Evolutionary conservation across 2,329 filamentous ascomycete species (phyloP), one percentile per base, ranked within the genome.

Genomic region (Onygena corvina): DNA sequence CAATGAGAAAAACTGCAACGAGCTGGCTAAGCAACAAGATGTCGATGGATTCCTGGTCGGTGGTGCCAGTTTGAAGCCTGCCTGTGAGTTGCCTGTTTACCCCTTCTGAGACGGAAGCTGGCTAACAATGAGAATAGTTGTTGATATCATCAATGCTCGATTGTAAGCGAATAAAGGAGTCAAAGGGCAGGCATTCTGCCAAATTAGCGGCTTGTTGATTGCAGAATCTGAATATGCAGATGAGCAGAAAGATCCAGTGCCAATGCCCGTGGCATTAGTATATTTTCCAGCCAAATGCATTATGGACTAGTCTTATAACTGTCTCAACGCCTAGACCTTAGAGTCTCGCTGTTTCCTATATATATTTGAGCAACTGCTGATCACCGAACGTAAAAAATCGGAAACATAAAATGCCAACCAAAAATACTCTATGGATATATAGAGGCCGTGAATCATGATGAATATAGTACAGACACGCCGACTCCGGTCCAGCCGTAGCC

Each of bases 1-100:
- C 62, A 93, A 77, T 67, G 92, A 94, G 78, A 95, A 95, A 84
- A 98, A 98, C 81, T 93, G 86, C 77, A 79, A 76, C 64, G 90
- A 96, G 57, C 79, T 98, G 61, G 81, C 84, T 67, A 90, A 88
- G 76, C 81, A 96, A 79, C 68, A 79, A 56, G 92, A 98, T 70
- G 94, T 98, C 68, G 92, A 98, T 70, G 92, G 92, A 52, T 96
- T 96, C 82, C 79, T 96, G 59, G 90, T 96, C 58, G 90, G 90
- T 57, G 90, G 90, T 70, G 90, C 90, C 65, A 92, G 85, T 68
- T 80, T 96, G 74, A 96, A 96, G 82, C 90, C 90, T 65, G 89
- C 86, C 58, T 95, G 83, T 87, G 73, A 76, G 83, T 64, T 38
- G n/a, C 50, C n/a, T 34, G 50, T 11, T 16, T 12, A 16, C 25